Evolutionary conservation across 1,284 basidiomycete species (phyloP), one percentile per base, ranked within the genome.

Genomic region (Cryptococcus deneoformans): DNA sequence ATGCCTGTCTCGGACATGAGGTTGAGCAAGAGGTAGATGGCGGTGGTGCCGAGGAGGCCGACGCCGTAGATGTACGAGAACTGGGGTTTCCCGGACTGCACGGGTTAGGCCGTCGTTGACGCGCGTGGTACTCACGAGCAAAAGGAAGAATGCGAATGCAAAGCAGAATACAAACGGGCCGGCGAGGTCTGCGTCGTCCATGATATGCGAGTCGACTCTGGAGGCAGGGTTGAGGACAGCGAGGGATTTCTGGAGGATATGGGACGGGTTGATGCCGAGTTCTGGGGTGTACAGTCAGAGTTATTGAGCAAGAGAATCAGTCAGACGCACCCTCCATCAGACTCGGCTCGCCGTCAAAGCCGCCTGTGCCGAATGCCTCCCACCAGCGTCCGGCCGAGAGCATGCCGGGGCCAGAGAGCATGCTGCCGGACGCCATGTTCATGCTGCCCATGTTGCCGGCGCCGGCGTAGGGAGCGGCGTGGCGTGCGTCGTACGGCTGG

Each of bases 61-160:
- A 99, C 91, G 51, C 96, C 96, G 77, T 99, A 99, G 64, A 99
- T 98, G 78, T 98, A 98, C 36, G 92, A 93, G 78, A 99, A 99
- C 75, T 98, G 96, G 7, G 92, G 91, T 81, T 97, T 98, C 61
- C 96, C 96, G 12, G 92, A 93, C 93, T 98, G 73, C 12, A 42
- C 20, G 20, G 20, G 20, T 20, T 20, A 20, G 20, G 20, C 20
- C 1, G 20, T 20, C 11, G 40, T 11, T 42, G 40, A 42, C 11
- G 40, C 11, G n/a, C 40, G 40, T 42, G 11, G 40, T 11, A 20
- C 20, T 99, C 20, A 20, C 20, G 20, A 20, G 20, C 20, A 20
- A 20, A 5, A 97, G 83, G 71, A 90, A 92, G 51, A 88, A 88
- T 12, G 88, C 95, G 77, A 99, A 98, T 70, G 91, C 91, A 72